Evolutionary conservation across 768 basidiomycete species (phyloP), one percentile per base, ranked within the genome.

Genomic region (Boletus rubroflammeus): DNA sequence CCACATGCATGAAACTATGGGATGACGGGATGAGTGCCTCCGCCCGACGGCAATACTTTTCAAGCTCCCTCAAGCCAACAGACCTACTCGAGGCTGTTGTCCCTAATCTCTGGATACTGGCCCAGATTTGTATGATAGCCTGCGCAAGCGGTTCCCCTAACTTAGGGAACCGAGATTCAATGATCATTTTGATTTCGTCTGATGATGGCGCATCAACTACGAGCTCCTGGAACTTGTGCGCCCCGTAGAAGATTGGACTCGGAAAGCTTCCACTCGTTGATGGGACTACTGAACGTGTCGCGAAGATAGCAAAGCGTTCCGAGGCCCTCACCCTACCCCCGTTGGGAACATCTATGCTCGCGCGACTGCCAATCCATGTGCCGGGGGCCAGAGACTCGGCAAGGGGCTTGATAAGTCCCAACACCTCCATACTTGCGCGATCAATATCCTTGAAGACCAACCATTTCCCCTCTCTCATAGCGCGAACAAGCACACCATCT

Each of bases 391-490:
- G 72, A 15, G 84, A 93, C 64, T 97, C 88, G 0, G 88, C 78
- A 11, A 98, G 79, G 3, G 92, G 88, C 48, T 93, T 87, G 61
- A 98, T 77, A 46, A 91, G 81, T 0, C 90, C 91, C 5, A 98
- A 80, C 3, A 98, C 87, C 65, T 99, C 97, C 55, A 77, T 85
- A 58, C 90, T 91, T 17, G 87, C 96, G 44, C 86, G 81, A 70
- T 99, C 97, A 39, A 98, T 82, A 65, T 98, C 93, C 66, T 97
- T 86, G 43, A 99, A 80, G 10, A 98, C 84, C 3, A 98, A 77
- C 95, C 95, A 98, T 66, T 84, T 82, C 3, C 97, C 97, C 63
- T 91, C 86, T 39, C 83, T 79, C 80, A 98, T 86, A 0, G 95
- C 87, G 36, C 90, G 87, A 10, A 95, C 85, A 34, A 99, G 77